Evolutionary conservation across 2,329 filamentous ascomycete genomes (phyloP).

Genomic region (Zarea fungicola): DNA sequence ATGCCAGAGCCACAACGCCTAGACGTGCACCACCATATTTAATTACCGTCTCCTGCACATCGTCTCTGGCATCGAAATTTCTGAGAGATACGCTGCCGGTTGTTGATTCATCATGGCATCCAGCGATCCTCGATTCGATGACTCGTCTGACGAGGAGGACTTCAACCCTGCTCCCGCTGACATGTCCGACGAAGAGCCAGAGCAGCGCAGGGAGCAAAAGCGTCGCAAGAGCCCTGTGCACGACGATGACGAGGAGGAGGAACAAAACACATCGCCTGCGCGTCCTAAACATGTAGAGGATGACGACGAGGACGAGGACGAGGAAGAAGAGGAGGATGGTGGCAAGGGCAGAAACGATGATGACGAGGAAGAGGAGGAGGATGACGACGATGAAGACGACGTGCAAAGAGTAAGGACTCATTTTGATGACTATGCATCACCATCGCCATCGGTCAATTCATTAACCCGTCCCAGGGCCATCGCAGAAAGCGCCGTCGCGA

Average conservation of each 20-base stretch:
- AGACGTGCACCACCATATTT: conserved; percentile 7
- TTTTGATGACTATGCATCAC: background rate
- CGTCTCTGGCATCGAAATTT: conserved; percentile 11
- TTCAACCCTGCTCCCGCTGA: conserved; percentile 81
- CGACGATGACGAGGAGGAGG: conserved; percentile 29
- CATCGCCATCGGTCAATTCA: too few species aligned
- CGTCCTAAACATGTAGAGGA: conserved; percentile 22
- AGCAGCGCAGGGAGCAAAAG: conserved; percentile 38
- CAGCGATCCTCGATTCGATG: conserved; percentile 47
- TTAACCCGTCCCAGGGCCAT: conserved; percentile 40
- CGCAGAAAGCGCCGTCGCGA: conserved; percentile 78
- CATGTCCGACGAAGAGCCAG: conserved; percentile 56
- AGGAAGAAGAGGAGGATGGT: conserved; percentile 30
- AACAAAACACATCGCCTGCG: conserved; percentile 28
- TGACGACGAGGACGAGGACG: conserved; percentile 41
- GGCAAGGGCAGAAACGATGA: conserved; percentile 31
- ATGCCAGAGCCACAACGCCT: conserved; percentile 12
- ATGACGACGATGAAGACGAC: conserved; percentile 59
- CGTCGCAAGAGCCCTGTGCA: background rate
- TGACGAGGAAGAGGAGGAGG: conserved; percentile 35
- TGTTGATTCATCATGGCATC: conserved; percentile 38
- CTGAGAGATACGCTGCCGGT: background rate
- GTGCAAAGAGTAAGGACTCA: conserved; percentile 54
- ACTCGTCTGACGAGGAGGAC: conserved; percentile 75
- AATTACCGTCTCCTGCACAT: background rate